Evolutionary conservation across 164 flowering plant species (phyloP).

Genomic region (Brasenia schreberi): DNA sequence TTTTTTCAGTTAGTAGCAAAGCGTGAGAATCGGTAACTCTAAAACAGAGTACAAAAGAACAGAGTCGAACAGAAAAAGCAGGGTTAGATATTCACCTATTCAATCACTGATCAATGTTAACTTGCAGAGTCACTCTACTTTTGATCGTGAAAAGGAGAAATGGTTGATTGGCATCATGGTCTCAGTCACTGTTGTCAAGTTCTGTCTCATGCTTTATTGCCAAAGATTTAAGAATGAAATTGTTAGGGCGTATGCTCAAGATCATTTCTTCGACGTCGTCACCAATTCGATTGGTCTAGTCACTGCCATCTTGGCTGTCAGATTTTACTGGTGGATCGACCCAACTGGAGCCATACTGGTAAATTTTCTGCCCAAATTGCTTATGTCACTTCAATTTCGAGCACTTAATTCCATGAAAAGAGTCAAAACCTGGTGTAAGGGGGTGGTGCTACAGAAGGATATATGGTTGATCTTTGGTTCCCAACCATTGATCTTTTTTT

Average conservation of each 20-base stretch:
- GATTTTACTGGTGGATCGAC: slow-evolving; percentile 65
- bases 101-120: no score
- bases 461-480: no score
- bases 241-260: slow-evolving; percentile 69
- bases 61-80: no score
- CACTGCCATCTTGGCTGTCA: slow-evolving; percentile 50
- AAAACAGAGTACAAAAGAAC: no score
- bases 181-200: slow-evolving; percentile 54
- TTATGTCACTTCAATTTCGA: background rate
- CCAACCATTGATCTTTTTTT: no score
- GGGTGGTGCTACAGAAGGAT: background rate
- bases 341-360: slow-evolving; percentile 72
- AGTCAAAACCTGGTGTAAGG: background rate
- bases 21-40: no score
- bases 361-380: slow-evolving; percentile 9
- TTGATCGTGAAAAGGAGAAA: slow-evolving; percentile 27
- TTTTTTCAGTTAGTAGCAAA: no score
- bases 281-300: slow-evolving; percentile 65
- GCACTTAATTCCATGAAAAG: background rate
- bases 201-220: slow-evolving; percentile 54
- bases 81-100: no score
- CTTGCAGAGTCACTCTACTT: slow-evolving; percentile 24
- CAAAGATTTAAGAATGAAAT: slow-evolving; percentile 60
- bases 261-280: slow-evolving; percentile 73
- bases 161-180: slow-evolving; percentile 88